A percentile compares a stretch with the other conserved stretches of the same genome.
Evolutionary conservation across 352 stramenopile genomes (phyloP).

Genomic region (Plasmopara muralis): DNA sequence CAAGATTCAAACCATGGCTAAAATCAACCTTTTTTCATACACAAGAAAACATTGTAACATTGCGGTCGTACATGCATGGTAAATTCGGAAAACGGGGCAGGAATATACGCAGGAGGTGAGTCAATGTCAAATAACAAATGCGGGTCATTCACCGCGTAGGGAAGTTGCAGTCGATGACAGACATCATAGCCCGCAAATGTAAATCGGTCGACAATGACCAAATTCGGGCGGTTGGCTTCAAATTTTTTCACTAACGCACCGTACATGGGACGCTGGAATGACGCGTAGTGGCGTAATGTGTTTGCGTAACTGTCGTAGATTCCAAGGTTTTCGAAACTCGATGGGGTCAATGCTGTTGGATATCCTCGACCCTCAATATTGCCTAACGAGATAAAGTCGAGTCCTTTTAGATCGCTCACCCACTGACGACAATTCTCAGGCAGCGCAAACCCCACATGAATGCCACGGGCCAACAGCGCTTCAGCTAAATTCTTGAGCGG

Average conservation of each 20-base stretch:
- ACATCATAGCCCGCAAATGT: slow-evolving; percentile 76
- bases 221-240: slow-evolving; percentile 52
- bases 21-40: slow-evolving; percentile 6
- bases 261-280: slow-evolving; percentile 77
- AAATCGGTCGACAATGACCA: slow-evolving; percentile 76
- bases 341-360: slow-evolving; percentile 20
- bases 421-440: slow-evolving; percentile 77
- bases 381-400: slow-evolving; percentile 78
- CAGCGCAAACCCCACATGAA: slow-evolving; percentile 71
- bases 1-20: slow-evolving; percentile 2
- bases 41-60: not conserved
- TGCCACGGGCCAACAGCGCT: slow-evolving; percentile 62
- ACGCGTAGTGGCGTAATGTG: slow-evolving; percentile 68
- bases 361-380: slow-evolving; percentile 43
- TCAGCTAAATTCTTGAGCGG: slow-evolving; percentile 75
- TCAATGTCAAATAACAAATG: slow-evolving; percentile 83
- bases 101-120: slow-evolving; percentile 66
- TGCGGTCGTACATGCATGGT: slow-evolving; percentile 56
- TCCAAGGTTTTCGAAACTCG: slow-evolving; percentile 28
- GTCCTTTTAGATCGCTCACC: slow-evolving; percentile 60
- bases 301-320: slow-evolving; percentile 64
- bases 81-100: slow-evolving; percentile 77
- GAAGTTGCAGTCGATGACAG: slow-evolving; percentile 51
- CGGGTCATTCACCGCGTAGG: slow-evolving; percentile 77
- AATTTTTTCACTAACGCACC: slow-evolving; percentile 47